A percentile compares a stretch with the other conserved stretches of the same genome.
Evolutionary conservation across 306 rosid species (phyloP).

Genomic region (Prunus mume): DNA sequence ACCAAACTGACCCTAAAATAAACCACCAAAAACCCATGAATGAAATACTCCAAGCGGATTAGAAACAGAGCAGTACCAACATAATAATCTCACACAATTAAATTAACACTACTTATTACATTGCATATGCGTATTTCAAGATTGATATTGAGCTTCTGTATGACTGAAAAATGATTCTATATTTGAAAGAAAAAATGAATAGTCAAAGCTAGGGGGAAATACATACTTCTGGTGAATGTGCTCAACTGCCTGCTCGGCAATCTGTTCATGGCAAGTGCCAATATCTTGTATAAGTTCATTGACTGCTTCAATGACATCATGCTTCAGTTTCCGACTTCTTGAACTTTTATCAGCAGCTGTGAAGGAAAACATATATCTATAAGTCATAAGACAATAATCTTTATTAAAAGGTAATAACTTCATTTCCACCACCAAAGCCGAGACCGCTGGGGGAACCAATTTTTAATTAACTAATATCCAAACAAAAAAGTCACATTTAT

Average conservation of each 20-base stretch:
- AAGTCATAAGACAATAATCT: neutral
- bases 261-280: constrained; percentile 80
- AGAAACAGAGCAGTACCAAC: neutral
- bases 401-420: neutral
- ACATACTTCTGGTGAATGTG: constrained; percentile 96
- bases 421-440: constrained; percentile 2
- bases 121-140: neutral
- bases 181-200: constrained; percentile 1
- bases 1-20: neutral
- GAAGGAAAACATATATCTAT: constrained; percentile 18
- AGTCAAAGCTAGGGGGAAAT: constrained; percentile 21
- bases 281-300: constrained; percentile 96
- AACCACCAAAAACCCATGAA: neutral
- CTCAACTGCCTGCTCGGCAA: constrained; percentile 99
- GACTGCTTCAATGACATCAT: constrained; percentile 96
- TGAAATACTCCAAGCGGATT: neutral
- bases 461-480: neutral
- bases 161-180: neutral
- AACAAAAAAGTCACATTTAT: neutral
- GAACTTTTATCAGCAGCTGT: constrained; percentile 88
- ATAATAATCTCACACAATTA: neutral
- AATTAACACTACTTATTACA: neutral
- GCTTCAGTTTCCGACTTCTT: constrained; percentile 80
- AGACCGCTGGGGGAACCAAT: neutral
- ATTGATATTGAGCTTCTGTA: neutral